These are phyloP conservation scores for Ophiostoma pallidulum DNA, from an alignment of 2,329 filamentous ascomycete genomes.

Conservation along the genomic window DNA sequence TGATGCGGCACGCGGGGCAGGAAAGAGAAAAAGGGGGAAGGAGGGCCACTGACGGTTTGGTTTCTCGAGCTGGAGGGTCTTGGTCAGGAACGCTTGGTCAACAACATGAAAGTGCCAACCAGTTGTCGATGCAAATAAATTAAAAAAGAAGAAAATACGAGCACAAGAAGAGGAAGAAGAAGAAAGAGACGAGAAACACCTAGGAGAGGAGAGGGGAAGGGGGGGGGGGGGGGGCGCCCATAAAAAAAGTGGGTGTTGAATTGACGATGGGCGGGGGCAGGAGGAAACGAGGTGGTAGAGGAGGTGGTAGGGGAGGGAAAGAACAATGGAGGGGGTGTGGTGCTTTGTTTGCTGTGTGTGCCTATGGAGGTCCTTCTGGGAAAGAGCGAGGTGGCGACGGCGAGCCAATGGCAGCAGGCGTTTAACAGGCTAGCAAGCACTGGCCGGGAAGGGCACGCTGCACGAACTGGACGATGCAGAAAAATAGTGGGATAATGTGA, in stretches of 20 bases:
- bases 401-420: constrained; percentile 5
- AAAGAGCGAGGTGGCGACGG: constrained; percentile 3
- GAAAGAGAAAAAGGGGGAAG: neutral
- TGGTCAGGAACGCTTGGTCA: too few species aligned
- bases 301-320: constrained; percentile 8
- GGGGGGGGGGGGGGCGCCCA: neutral
- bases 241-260: constrained; percentile 12
- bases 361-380: neutral
- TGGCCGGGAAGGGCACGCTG: neutral
- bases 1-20: neutral
- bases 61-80: too few species aligned
- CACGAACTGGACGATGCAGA: neutral
- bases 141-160: neutral
- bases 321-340: constrained; percentile 7
- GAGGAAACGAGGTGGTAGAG: constrained; percentile 5
- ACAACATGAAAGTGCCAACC: too few species aligned
- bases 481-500: constrained; percentile 1
- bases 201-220: too few species aligned
- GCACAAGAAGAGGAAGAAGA: neutral
- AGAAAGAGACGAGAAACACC: constrained; percentile 2
- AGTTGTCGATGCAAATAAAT: too few species aligned
- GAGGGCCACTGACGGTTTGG: neutral
- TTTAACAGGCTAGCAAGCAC: constrained; percentile 10
- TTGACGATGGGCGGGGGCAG: constrained; percentile 12
- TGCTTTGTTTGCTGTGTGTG: neutral